A percentile compares a stretch with the other conserved stretches of the same genome.
Evolutionary conservation across 1,284 basidiomycete genomes (phyloP).

Genomic region (Ganoderma multipileum): DNA sequence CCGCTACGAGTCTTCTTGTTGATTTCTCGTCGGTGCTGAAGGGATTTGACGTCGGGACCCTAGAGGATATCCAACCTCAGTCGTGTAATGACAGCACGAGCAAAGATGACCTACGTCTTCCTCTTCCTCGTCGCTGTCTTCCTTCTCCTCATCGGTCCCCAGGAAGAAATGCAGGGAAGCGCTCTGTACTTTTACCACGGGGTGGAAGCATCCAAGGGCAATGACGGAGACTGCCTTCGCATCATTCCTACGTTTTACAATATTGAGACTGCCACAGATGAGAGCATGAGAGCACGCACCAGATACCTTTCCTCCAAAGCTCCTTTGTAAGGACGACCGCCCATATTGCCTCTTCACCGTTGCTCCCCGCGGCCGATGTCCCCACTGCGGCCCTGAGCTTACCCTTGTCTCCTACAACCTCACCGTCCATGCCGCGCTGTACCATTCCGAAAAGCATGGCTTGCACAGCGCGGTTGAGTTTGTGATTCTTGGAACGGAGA

Average conservation of each 20-base stretch:
- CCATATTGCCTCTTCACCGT: slow-evolving; percentile 95
- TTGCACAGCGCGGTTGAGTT: slow-evolving; percentile 96
- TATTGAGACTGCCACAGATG: neutral
- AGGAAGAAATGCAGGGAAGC: slow-evolving; percentile 99
- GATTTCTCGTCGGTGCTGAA: slow-evolving; percentile 86
- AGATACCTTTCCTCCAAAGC: slow-evolving; percentile 93
- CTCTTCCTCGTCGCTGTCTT: slow-evolving; percentile 75
- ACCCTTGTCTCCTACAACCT: slow-evolving; percentile 84
- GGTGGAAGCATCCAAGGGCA: slow-evolving; percentile 93
- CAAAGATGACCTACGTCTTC: slow-evolving; percentile 58
- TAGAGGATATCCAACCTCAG: slow-evolving; percentile 36
- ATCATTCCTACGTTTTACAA: slow-evolving; percentile 69
- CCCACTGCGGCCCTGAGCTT: slow-evolving; percentile 59
- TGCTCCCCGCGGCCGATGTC: slow-evolving; percentile 44
- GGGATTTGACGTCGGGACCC: slow-evolving; percentile 71
- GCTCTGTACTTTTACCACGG: slow-evolving; percentile 93
- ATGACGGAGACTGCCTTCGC: slow-evolving; percentile 94
- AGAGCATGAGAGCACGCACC: slow-evolving; percentile 56
- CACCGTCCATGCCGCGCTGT: slow-evolving; percentile 86
- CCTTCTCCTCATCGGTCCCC: slow-evolving; percentile 74
- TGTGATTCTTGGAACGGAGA: slow-evolving; percentile 89
- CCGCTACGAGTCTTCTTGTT: slow-evolving; percentile 89
- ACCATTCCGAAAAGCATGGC: slow-evolving; percentile 97
- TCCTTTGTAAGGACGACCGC: slow-evolving; percentile 95
- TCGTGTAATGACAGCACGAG: neutral